phyloP scores from a whole-genome alignment of 192 early-diverging fungal species.

The Coemansia sp. region DNA sequence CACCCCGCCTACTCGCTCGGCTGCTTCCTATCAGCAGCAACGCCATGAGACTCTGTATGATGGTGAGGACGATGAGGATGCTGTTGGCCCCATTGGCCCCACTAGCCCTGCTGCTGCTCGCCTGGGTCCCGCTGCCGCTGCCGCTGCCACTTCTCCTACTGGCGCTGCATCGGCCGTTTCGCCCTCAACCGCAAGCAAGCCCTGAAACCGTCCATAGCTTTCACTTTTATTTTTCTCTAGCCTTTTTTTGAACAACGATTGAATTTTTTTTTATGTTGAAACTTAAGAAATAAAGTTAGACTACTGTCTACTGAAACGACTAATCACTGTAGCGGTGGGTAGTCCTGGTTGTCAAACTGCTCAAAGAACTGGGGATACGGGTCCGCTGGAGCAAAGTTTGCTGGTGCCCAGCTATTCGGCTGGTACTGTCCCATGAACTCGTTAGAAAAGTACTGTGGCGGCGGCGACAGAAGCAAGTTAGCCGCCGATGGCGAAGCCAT shows the following conservation, averaged over 20 bases:
- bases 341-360: slow-evolving; percentile 14
- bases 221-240: neutral
- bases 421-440: neutral
- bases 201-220: neutral
- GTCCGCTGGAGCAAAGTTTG: slow-evolving; percentile 8
- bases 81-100: neutral
- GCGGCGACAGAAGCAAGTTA: neutral
- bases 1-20: slow-evolving; percentile 21
- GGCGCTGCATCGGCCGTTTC: neutral
- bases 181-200: neutral
- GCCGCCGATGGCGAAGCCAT: neutral
- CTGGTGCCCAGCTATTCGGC: neutral
- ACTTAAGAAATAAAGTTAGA: neutral
- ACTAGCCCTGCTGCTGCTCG: neutral
- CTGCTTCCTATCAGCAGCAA: neutral
- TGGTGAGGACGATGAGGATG: slow-evolving; percentile 29
- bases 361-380: slow-evolving; percentile 14
- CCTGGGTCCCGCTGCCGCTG: neutral
- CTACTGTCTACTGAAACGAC: neutral
- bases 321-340: slow-evolving; percentile 8
- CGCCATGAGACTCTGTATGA: slow-evolving; percentile 38
- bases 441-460: neutral
- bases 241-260: neutral
- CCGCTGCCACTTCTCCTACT: slow-evolving; percentile 1
- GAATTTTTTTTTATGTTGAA: neutral